These are phyloP conservation scores for Dactylellina haptotyla DNA, from an alignment of 2,329 filamentous ascomycete genomes.

Conservation along the genomic window DNA sequence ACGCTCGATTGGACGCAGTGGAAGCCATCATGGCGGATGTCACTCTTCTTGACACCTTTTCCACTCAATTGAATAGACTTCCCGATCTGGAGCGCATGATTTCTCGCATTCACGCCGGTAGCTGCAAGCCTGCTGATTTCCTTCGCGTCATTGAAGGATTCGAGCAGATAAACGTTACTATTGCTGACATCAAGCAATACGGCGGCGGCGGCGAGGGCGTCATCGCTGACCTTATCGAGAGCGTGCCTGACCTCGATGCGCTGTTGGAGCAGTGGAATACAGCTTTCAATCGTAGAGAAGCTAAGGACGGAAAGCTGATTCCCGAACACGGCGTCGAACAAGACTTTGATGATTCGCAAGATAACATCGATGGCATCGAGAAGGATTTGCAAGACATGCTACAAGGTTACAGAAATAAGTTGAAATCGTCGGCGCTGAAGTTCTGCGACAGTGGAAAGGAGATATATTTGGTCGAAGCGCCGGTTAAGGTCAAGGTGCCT, in stretches of 20 bases:
- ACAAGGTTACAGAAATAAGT: slow-evolving; percentile 74
- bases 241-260: slow-evolving; percentile 84
- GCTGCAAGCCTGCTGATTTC: slow-evolving; percentile 92
- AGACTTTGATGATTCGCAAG: slow-evolving; percentile 87
- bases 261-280: slow-evolving; percentile 86
- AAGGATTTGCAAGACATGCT: slow-evolving; percentile 76
- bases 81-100: slow-evolving; percentile 94
- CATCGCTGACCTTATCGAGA: slow-evolving; percentile 80
- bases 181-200: slow-evolving; percentile 78
- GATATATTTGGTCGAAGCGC: slow-evolving; percentile 93
- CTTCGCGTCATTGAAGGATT: slow-evolving; percentile 93
- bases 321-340: slow-evolving; percentile 88
- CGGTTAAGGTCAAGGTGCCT: slow-evolving; percentile 83
- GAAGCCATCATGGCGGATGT: slow-evolving; percentile 88
- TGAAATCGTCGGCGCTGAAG: slow-evolving; percentile 78
- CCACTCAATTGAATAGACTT: slow-evolving; percentile 86
- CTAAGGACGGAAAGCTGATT: slow-evolving; percentile 81
- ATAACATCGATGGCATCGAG: slow-evolving; percentile 79
- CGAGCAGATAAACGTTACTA: slow-evolving; percentile 96
- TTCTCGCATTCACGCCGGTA: slow-evolving; percentile 89
- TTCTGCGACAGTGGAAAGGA: slow-evolving; percentile 93
- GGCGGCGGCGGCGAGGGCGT: slow-evolving; percentile 78
- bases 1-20: slow-evolving; percentile 91
- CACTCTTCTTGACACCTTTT: slow-evolving; percentile 84
- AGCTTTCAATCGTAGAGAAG: slow-evolving; percentile 85